phyloP scores from a whole-genome alignment of 2,329 filamentous ascomycete species.

The Aureobasidium vineae region DNA sequence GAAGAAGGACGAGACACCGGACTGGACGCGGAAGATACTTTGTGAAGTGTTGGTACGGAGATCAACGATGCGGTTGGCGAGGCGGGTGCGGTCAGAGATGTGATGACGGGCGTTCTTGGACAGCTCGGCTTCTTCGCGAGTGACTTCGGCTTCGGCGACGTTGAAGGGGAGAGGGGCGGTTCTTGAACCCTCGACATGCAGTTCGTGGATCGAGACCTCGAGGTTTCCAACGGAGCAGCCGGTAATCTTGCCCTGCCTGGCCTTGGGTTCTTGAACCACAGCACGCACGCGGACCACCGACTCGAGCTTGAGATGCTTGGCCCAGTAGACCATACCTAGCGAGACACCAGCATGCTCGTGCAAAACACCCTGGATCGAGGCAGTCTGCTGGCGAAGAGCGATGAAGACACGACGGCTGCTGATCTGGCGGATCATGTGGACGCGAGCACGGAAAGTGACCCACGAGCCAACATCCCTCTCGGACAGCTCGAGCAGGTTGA shows the following conservation, averaged over 20 bases:
- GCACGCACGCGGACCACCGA: slow-evolving; percentile 75
- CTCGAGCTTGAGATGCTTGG: slow-evolving; percentile 76
- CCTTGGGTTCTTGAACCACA: slow-evolving; percentile 67
- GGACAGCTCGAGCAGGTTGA: slow-evolving; percentile 53
- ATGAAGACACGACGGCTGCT: slow-evolving; percentile 82
- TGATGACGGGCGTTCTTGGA: slow-evolving; percentile 59
- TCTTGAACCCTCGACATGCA: slow-evolving; percentile 62
- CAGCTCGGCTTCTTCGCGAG: slow-evolving; percentile 55
- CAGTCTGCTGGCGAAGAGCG: slow-evolving; percentile 78
- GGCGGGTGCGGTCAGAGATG: slow-evolving; percentile 69
- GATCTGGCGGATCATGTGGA: slow-evolving; percentile 78
- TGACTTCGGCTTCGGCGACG: slow-evolving; percentile 67
- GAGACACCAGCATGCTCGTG: slow-evolving; percentile 62
- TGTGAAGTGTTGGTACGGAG: slow-evolving; percentile 83
- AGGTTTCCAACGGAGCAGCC: slow-evolving; percentile 72
- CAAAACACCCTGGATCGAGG: slow-evolving; percentile 81
- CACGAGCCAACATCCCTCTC: slow-evolving; percentile 56
- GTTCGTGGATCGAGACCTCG: slow-evolving; percentile 68
- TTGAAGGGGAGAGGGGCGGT: slow-evolving; percentile 66
- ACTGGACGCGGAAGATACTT: slow-evolving; percentile 82
- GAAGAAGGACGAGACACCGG: slow-evolving; percentile 76
- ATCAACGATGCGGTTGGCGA: slow-evolving; percentile 75
- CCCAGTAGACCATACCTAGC: slow-evolving; percentile 79
- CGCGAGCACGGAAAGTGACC: slow-evolving; percentile 66
- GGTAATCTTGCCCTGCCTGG: slow-evolving; percentile 63